Conservation (phyloP, 129 eudicot genomes). For the Helianthus annuus region DNA sequence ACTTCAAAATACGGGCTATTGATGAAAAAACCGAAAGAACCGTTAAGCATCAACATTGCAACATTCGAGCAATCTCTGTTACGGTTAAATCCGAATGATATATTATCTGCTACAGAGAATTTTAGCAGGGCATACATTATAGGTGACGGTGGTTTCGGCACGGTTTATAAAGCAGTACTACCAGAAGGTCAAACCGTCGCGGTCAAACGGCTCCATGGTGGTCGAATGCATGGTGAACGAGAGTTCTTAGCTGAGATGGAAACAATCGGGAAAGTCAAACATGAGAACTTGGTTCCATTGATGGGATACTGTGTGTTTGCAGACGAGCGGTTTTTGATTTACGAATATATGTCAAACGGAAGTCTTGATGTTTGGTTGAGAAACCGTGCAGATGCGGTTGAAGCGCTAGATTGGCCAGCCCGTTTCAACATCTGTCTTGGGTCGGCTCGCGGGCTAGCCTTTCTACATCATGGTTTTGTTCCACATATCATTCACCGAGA, state of each 20-base stretch:
- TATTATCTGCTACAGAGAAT: constrained; percentile 84
- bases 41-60: constrained; percentile 84
- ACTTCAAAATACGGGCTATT: constrained; percentile 54
- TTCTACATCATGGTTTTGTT: constrained; percentile 82
- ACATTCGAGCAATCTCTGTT: constrained; percentile 79
- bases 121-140: constrained; percentile 86
- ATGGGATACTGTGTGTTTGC: constrained; percentile 79
- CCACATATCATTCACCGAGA: constrained; percentile 94
- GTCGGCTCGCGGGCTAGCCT: constrained; percentile 82
- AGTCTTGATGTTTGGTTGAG: constrained; percentile 86
- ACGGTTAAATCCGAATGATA: constrained; percentile 63
- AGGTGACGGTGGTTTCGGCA: constrained; percentile 97
- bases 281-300: constrained; percentile 69
- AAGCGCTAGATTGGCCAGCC: constrained; percentile 82
- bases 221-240: constrained; percentile 74
- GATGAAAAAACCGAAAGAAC: constrained; percentile 65
- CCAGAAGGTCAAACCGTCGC: constrained; percentile 73
- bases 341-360: constrained; percentile 94
- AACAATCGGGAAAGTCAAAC: constrained; percentile 88
- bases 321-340: constrained; percentile 81
- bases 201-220: constrained; percentile 85
- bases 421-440: constrained; percentile 76
- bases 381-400: constrained; percentile 72
- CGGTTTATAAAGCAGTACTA: constrained; percentile 77
- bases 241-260: constrained; percentile 96